A percentile compares a stretch with the other conserved stretches of the same genome.
phyloP scores from a whole-genome alignment of 768 basidiomycete genomes.

The Russula sp. region DNA sequence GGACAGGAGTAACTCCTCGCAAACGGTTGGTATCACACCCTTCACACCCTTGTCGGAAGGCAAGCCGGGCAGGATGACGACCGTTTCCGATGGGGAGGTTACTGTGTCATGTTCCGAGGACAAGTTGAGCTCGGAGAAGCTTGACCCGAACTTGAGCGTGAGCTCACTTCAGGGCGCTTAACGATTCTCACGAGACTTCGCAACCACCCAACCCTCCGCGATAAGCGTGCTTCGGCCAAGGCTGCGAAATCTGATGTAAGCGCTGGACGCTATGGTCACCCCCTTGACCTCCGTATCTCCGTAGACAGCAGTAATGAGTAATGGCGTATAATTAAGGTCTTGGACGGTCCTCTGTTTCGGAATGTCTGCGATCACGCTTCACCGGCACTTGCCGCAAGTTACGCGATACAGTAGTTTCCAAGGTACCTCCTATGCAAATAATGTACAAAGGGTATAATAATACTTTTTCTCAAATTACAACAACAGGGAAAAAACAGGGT shows the following conservation, averaged over 20 bases:
- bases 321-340: neutral
- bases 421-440: neutral
- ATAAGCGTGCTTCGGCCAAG: neutral
- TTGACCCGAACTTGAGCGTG: neutral
- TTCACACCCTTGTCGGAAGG: constrained; percentile 31
- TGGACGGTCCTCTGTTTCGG: neutral
- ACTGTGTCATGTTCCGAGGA: constrained; percentile 11
- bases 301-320: neutral
- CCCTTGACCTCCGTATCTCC: neutral
- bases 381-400: neutral
- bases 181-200: neutral
- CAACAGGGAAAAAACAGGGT: neutral
- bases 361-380: neutral
- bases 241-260: neutral
- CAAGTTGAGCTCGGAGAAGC: neutral
- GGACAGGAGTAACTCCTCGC: constrained; percentile 30
- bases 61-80: neutral
- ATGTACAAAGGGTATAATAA: constrained; percentile 13
- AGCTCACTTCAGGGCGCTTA: neutral
- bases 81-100: neutral
- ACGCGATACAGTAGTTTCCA: neutral
- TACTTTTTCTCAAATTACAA: constrained; percentile 10
- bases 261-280: neutral
- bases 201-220: constrained; percentile 1
- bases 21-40: constrained; percentile 36